A percentile compares a stretch with the other conserved stretches of the same genome.
These are phyloP conservation scores for Apophysomyces sp. DNA, from an alignment of 371 early-diverging fungal species.

Conservation along the genomic window DNA sequence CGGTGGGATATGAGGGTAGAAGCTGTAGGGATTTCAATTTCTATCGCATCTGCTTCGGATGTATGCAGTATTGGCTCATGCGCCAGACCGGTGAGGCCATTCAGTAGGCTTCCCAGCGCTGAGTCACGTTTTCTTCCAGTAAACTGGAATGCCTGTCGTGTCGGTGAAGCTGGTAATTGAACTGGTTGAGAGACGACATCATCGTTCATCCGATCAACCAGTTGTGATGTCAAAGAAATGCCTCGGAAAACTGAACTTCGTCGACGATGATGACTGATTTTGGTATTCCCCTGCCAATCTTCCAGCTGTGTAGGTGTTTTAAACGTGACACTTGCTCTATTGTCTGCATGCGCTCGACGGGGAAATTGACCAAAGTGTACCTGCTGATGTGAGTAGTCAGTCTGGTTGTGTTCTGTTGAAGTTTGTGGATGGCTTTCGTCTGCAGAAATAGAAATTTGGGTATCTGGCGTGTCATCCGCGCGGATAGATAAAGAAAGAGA, in stretches of 20 bases:
- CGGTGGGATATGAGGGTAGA: conserved; percentile 23
- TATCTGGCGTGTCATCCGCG: conserved; percentile 15
- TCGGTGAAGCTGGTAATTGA: conserved; percentile 26
- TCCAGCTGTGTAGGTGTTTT: background rate
- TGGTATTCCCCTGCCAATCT: conserved; percentile 1
- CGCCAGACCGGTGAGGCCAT: conserved; percentile 20
- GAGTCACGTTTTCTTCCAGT: conserved; percentile 12
- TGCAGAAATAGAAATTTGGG: background rate
- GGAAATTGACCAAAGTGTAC: background rate
- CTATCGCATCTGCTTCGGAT: conserved; percentile 39
- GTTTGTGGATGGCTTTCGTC: background rate
- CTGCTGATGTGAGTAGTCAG: background rate
- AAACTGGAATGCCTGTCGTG: conserved; percentile 9
- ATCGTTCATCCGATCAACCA: conserved; percentile 42
- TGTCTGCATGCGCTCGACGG: background rate
- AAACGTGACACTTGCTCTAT: background rate
- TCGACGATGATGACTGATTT: conserved; percentile 18
- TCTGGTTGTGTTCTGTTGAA: background rate
- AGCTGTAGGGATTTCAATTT: conserved; percentile 47
- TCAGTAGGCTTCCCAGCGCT: conserved; percentile 21
- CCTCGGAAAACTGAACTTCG: conserved; percentile 48
- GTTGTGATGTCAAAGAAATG: conserved; percentile 46
- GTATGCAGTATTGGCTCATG: conserved; percentile 13
- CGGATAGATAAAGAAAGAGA: conserved; percentile 17
- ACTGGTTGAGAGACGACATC: conserved; percentile 12